Evolutionary conservation across 495 filamentous ascomycete genomes (phyloP), one percentile per base, ranked within the genome.

Genomic region (Parachaetomium inaequale): DNA sequence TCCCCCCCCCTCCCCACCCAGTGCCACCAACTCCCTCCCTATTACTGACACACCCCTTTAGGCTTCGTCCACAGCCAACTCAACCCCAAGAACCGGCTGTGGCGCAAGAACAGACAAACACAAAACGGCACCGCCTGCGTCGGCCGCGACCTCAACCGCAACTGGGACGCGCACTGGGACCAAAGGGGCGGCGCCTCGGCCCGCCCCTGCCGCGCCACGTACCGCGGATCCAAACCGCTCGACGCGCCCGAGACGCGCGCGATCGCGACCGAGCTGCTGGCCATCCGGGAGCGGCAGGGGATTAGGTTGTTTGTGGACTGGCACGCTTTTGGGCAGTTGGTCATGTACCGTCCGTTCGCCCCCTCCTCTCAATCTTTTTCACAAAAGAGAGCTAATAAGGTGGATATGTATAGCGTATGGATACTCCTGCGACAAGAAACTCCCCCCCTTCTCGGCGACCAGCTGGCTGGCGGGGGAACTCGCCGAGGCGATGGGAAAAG

Each of bases 81-180:
- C n/a, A n/a, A n/a, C n/a, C n/a, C 79, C 36, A 79, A 55, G 21
- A 70, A 82, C 58, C 80, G 85, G 12, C 69, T 86, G 25, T 87
- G 85, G 85, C 78, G 85, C 63, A 87, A 87, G 70, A 87, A 87
- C 73, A 75, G 85, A 4, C 81, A 84, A 45, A 61, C 68, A 3
- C 75, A 71, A 36, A 55, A 67, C 2, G 76, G 75, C 47, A 75
- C 69, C 55, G 68, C 73, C 26, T 85, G 81, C 62, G 53, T 84
- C 29, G 85, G 84, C n/a, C 76, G 75, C n/a, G 84, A 86, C 67
- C 81, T 85, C 70, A 86, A 87, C 72, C 79, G 84, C 46, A 87
- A 87, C 75, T 88, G 85, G 83, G 69, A 80, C 23, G 76, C 69
- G 63, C 68, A 80, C 52, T 85, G 82, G 83, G 67, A 69, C 17